phyloP scores from a whole-genome alignment of 495 filamentous ascomycete species.

The Xylaria telfairii region DNA sequence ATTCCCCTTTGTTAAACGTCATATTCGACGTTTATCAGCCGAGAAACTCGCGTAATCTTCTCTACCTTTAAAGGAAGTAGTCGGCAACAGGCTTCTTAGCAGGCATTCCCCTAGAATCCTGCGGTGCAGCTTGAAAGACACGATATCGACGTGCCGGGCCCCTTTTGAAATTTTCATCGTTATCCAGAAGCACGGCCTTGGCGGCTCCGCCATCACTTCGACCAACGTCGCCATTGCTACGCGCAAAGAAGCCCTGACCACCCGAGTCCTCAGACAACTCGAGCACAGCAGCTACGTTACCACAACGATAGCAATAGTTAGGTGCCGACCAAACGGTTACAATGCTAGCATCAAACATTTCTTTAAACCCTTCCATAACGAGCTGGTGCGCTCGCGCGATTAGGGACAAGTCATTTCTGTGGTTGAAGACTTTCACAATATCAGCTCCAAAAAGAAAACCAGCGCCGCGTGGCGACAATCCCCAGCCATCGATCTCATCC shows the following conservation, averaged over 20 bases:
- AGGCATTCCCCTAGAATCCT: slow-evolving; percentile 96
- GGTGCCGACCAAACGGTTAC: slow-evolving; percentile 98
- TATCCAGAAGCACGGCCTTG: slow-evolving; percentile 51
- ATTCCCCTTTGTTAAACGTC: background rate
- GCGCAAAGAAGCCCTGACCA: slow-evolving; percentile 73
- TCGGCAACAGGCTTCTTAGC: slow-evolving; percentile 98
- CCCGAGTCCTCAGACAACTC: slow-evolving; percentile 88
- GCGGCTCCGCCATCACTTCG: slow-evolving; percentile 51
- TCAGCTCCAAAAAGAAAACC: slow-evolving; percentile 96
- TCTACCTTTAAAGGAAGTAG: slow-evolving; percentile 77
- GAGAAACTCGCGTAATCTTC: background rate
- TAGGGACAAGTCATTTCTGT: slow-evolving; percentile 86
- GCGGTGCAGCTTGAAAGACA: slow-evolving; percentile 95
- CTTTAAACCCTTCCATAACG: slow-evolving; percentile 99
- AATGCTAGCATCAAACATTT: slow-evolving; percentile 95
- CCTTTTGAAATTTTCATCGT: slow-evolving; percentile 46
- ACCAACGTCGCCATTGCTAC: slow-evolving; percentile 81
- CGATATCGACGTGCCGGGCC: slow-evolving; percentile 91
- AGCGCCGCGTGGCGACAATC: slow-evolving; percentile 89
- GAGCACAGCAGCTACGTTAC: slow-evolving; percentile 93
- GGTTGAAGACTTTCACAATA: slow-evolving; percentile 95
- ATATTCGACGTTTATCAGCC: background rate
- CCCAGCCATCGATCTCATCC: slow-evolving; percentile 98
- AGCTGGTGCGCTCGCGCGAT: slow-evolving; percentile 96
- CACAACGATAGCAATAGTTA: slow-evolving; percentile 98